These are phyloP conservation scores for Cladosporium sphaerospermum DNA, from an alignment of 2,329 filamentous ascomycete species.

Conservation along the genomic window DNA sequence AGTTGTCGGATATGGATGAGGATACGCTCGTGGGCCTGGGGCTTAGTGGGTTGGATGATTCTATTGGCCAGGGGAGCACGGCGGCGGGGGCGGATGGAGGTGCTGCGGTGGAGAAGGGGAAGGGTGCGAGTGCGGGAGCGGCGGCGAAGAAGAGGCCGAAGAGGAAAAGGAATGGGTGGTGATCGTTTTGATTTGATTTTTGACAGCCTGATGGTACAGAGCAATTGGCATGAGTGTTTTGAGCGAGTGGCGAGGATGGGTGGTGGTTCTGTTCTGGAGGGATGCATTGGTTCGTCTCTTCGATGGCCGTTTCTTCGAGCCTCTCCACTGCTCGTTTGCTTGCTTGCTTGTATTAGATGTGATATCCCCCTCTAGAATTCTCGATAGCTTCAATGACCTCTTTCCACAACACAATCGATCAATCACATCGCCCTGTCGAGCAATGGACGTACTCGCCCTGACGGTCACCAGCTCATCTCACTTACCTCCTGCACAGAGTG, in stretches of 20 bases:
- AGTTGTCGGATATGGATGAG: constrained; percentile 81
- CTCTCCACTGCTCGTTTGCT: not conserved
- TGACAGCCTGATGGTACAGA: not conserved
- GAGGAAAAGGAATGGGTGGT: constrained; percentile 5
- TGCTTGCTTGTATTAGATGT: not conserved
- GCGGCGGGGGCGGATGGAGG: not conserved
- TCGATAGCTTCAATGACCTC: no score
- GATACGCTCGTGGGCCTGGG: constrained; percentile 67
- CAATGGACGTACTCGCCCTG: no score
- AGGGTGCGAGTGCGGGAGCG: not conserved
- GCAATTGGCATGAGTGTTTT: not conserved
- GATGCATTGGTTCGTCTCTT: not conserved
- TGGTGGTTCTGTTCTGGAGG: not conserved
- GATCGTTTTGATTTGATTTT: not conserved
- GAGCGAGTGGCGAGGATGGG: not conserved
- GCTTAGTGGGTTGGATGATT: constrained; percentile 4
- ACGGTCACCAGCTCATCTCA: no score
- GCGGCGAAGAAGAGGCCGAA: constrained; percentile 8
- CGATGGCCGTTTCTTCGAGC: not conserved
- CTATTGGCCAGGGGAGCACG: not conserved
- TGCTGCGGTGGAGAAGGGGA: not conserved
- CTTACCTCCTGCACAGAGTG: no score
- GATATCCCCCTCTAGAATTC: not conserved
- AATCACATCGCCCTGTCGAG: no score
- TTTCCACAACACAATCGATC: no score